Evolutionary conservation across 257 asterid genomes (phyloP), one percentile per base, ranked within the genome.

Genomic region (Solanum sejunctum): DNA sequence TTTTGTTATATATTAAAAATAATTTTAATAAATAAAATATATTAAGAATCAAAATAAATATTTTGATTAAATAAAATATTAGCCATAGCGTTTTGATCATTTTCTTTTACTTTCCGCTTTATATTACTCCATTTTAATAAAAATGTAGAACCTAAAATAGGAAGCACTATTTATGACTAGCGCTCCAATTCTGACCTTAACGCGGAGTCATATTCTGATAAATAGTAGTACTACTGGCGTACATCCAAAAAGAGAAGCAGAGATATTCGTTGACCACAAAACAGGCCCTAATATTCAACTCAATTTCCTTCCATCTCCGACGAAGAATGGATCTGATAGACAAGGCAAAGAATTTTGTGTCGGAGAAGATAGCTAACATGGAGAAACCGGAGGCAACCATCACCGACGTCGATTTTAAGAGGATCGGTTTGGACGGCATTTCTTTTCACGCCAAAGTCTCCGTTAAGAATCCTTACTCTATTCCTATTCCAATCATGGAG

Each of bases 381-480:
- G 79, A 92, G 88, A 93, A 89, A 92, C 97, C 98, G 71, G 97
- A 93, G 87, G 98, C 96, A 1, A 54, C 85, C 60, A 84, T 93
- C 57, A 89, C 89, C 26, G 98, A 93, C 88, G 94, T 95, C 28
- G 98, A 95, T 89, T 94, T 95, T 1, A 91, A 91, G 60, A 87
- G 90, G 36, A 87, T 95, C 17, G 88, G 91, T 86, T 81, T 91
- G 10, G 82, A 89, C 23, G 93, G 93, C 11, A 52, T 95, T 81
- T 85, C 91, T 12, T 95, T 93, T 84, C 86, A 89, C 54, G 96
- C 96, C 15, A 90, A 89, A 41, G 67, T 94, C 23, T 51, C 88
- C 81, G 94, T 94, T 15, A 84, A 85, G 77, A 94, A 94, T 61
- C 96, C 97, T 2, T 94, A 90, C 85, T 23, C 87, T 75, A 92